These are phyloP conservation scores for Tylopilus felleus DNA, from an alignment of 768 basidiomycete species.

Conservation along the genomic window DNA sequence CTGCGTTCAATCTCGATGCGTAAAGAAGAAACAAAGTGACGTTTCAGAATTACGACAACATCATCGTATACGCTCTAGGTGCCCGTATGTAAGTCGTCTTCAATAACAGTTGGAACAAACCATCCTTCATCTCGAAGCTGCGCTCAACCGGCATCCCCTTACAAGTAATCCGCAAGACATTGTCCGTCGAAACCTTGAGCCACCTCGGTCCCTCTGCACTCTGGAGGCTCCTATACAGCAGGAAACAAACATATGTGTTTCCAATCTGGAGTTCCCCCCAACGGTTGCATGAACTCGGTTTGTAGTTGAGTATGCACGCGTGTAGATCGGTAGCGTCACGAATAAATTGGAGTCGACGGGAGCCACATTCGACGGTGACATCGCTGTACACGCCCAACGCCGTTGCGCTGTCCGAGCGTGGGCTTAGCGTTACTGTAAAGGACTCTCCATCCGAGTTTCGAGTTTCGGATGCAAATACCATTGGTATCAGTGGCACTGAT, in stretches of 20 bases:
- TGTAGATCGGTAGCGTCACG: constrained; percentile 14
- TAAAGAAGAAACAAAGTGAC: background rate
- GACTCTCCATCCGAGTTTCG: background rate
- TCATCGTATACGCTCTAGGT: constrained; percentile 6
- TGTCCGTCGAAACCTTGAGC: constrained; percentile 26
- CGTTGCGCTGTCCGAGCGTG: background rate
- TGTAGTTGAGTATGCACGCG: constrained; percentile 25
- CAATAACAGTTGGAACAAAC: constrained; percentile 11
- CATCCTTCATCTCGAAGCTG: background rate
- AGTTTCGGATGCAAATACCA: constrained; percentile 7
- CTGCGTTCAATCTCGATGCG: no score
- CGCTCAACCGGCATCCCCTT: background rate
- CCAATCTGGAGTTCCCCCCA: constrained; percentile 16
- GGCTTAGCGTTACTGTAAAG: constrained; percentile 15
- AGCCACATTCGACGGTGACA: constrained; percentile 16
- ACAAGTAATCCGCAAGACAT: constrained; percentile 18
- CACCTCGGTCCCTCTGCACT: constrained; percentile 10
- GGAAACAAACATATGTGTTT: constrained; percentile 21
- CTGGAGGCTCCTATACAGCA: constrained; percentile 11
- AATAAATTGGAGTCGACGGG: constrained; percentile 12
- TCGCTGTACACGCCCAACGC: constrained; percentile 9
- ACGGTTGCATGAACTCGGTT: background rate
- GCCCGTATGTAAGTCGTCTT: constrained; percentile 10
- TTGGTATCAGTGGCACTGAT: constrained; percentile 22
- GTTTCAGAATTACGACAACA: background rate